A percentile compares a stretch with the other conserved stretches of the same genome.
Evolutionary conservation across 257 asterid genomes (phyloP).

Genomic region (Lycium ferocissimum): DNA sequence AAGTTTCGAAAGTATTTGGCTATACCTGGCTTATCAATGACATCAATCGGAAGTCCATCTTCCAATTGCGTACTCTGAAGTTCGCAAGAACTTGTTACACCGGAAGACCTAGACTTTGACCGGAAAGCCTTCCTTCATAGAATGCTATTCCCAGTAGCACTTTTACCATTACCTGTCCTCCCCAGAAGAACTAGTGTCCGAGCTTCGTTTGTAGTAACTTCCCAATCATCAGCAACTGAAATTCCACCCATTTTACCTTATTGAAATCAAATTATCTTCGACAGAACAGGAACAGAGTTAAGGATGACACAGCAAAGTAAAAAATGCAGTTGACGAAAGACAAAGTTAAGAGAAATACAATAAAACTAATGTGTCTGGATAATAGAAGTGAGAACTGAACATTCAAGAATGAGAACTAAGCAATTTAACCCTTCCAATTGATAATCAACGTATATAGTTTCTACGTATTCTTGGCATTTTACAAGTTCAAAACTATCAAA

Average conservation of each 20-base stretch:
- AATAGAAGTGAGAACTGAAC: too few species aligned
- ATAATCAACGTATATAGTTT: too few species aligned
- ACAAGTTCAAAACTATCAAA: neutral
- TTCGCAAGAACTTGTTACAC: conserved; percentile 38
- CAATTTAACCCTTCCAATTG: too few species aligned
- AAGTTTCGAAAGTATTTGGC: neutral
- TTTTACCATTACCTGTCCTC: conserved; percentile 79
- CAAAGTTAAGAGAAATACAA: neutral
- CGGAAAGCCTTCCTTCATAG: conserved; percentile 57
- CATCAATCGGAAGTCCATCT: neutral
- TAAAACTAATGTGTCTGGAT: neutral
- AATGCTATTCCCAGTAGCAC: conserved; percentile 87
- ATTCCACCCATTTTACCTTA: conserved; percentile 67
- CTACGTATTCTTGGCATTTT: too few species aligned
- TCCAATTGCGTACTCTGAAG: too few species aligned
- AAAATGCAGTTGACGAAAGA: neutral
- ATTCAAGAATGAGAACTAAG: neutral
- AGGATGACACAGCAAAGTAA: neutral
- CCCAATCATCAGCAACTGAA: conserved; percentile 71
- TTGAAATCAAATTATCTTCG: neutral
- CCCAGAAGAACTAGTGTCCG: conserved; percentile 77
- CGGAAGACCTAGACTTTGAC: conserved; percentile 68
- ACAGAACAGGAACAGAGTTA: neutral
- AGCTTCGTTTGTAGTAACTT: conserved; percentile 51
- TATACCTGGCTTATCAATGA: too few species aligned